Evolutionary conservation across 148 eudicot species (phyloP), one percentile per base, ranked within the genome.

Genomic region (Fagopyrum homotropicum): DNA sequence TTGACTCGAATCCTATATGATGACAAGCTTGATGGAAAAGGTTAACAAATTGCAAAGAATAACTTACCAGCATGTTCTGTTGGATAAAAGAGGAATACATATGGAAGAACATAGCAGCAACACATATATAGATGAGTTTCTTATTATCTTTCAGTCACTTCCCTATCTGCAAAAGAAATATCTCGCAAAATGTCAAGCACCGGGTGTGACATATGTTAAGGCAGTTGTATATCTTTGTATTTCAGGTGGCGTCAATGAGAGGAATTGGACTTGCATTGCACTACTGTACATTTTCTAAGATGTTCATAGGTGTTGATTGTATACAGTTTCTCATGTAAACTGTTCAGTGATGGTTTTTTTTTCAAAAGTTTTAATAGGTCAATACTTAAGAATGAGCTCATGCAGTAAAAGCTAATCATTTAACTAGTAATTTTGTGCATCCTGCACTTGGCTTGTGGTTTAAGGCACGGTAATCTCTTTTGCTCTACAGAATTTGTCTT

Each of bases 1-100:
- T 19, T 4, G 40, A 29, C 43, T 26, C 17, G 3, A 55, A 55
- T 61, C 68, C 0, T 3, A 29, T 61, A 9, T 61, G 68, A 16
- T 61, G 64, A 57, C 69, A 63, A 29, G 69, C 69, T 63, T 63
- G 45, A 4, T 29, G 69, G 69, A 61, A 14, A 64, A 66, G 16
- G 46, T 66, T 12, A 5, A 66, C 46, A 61, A 66, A 35, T 66
- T 66, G 71, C 71, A 40, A 43, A 66, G 71, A 10, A 26, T 14
- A 55, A 61, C 4, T 30, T 61, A 22, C 26, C 64, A 59, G 26
- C 64, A 59, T 59, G 64, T 1, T 11, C 44, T 61, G 44, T 29
- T 7, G 40, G 16, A 26, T 29, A 26, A 10, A 61, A 59, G 66
- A 22, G 66, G 7, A 8, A 60, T 26, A 9, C 14, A 7, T 60